Percentiles rank a stretch among this genome's conserved stretches.
Conservation (phyloP, 495 filamentous ascomycete species). For the Neurospora sp. region DNA sequence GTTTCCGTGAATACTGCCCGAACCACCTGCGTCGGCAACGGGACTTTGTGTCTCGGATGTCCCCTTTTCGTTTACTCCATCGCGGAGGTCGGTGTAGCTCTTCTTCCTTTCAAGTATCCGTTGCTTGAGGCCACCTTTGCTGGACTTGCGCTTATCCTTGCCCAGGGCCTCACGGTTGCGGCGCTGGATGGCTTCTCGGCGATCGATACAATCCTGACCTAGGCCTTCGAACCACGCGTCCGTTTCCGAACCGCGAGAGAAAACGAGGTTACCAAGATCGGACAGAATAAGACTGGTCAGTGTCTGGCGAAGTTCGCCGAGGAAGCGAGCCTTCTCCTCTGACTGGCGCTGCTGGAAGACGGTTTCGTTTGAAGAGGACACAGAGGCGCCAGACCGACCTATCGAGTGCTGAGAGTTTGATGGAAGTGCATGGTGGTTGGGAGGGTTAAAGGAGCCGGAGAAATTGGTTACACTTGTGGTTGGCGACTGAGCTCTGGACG, state of each 20-base stretch:
- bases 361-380: slow-evolving; percentile 49
- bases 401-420: slow-evolving; percentile 32
- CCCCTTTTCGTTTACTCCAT: slow-evolving; percentile 19
- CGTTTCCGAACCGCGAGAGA: slow-evolving; percentile 81
- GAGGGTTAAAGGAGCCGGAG: slow-evolving; percentile 33
- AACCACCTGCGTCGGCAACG: slow-evolving; percentile 19
- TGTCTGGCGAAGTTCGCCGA: slow-evolving; percentile 65
- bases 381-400: slow-evolving; percentile 39
- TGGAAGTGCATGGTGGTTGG: slow-evolving; percentile 28
- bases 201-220: slow-evolving; percentile 66
- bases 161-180: slow-evolving; percentile 26
- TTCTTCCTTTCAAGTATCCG: slow-evolving; percentile 50
- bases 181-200: slow-evolving; percentile 55
- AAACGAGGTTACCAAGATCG: slow-evolving; percentile 78
- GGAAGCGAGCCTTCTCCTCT: slow-evolving; percentile 52
- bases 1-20: slow-evolving; percentile 20
- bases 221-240: slow-evolving; percentile 80
- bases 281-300: slow-evolving; percentile 80
- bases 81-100: slow-evolving; percentile 41
- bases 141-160: slow-evolving; percentile 38
- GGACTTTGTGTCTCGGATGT: slow-evolving; percentile 21
- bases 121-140: slow-evolving; percentile 29
- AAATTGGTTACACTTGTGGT: slow-evolving; percentile 44
- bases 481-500: slow-evolving; percentile 44
- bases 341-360: slow-evolving; percentile 43